Evolutionary conservation across 1,284 basidiomycete genomes (phyloP), one percentile per base, ranked within the genome.

Genomic region (Cutaneotrichosporon sp.): DNA sequence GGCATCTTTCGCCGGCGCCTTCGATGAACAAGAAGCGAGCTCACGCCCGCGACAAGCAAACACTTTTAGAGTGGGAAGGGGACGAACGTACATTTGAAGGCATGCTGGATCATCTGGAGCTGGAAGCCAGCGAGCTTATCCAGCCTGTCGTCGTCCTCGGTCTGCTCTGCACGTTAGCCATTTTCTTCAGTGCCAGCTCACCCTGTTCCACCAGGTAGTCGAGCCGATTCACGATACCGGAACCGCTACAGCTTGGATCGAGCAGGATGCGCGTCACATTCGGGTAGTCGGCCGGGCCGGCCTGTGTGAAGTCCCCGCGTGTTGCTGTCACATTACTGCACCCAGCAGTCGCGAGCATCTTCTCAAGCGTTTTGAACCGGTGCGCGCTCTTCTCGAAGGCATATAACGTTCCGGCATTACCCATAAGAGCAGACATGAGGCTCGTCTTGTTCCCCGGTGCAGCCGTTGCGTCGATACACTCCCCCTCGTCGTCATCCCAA

Each of bases 391-490:
- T 79, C 72, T 96, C 92, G 64, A 93, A 92, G 0, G 92, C 92
- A 62, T 84, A 84, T 7, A 94, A 74, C 86, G 85, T 89, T 57
- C 90, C 89, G 63, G 80, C 79, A 61, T 85, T 85, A 16, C 78
- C 70, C 85, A 94, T 90, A 34, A 97, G 76, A 10, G 92, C 89
- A 57, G 87, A 87, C 12, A 98, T 76, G 72, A 96, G 90, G 5
- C 89, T 88, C 0, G 96, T 98, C 77, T 99, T 99, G 76, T 99
- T 99, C 0, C 96, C 96, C 0, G 94, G 96, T 0, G 96, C 94
- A 38, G 93, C 87, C n/a, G 93, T 98, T 5, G 90, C 93, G 72
- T 98, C 96, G 44, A 98, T 86, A 31, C 92, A 89, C 17, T 82
- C 66, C 0, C 71, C 71, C 46, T 73, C 71, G 17, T 53, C 65